Percentiles rank a stretch among this genome's conserved stretches.
Evolutionary conservation across 148 eudicot species (phyloP).

Genomic region (Silene uniflora): DNA sequence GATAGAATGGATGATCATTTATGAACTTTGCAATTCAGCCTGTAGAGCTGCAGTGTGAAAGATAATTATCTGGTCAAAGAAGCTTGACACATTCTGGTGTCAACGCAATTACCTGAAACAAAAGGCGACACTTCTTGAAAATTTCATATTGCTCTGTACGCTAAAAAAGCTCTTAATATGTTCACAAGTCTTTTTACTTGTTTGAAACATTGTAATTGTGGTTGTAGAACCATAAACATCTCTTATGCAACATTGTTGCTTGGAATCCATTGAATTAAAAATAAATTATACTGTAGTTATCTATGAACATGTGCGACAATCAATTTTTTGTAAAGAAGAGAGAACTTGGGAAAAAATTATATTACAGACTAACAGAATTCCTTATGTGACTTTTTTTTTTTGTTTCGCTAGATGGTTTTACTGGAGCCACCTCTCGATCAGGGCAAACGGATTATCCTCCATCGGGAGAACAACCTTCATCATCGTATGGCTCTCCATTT

Average conservation of each 20-base stretch:
- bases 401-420: conserved; percentile 42
- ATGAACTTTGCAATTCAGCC: not conserved
- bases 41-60: not conserved
- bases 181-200: not conserved
- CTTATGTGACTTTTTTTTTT: conserved; percentile 16
- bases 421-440: conserved; percentile 42
- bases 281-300: not conserved
- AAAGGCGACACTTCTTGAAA: not conserved
- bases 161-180: not conserved
- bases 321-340: not conserved
- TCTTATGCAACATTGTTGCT: not conserved
- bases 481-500: conserved; percentile 36
- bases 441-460: conserved; percentile 42
- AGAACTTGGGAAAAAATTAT: not conserved
- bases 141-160: not conserved
- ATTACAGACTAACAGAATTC: not conserved
- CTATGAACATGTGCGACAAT: not conserved
- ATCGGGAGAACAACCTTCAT: conserved; percentile 35
- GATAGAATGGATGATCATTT: not conserved
- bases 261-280: not conserved
- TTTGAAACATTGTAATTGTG: not conserved
- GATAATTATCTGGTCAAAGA: not conserved
- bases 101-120: no score
- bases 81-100: no score
- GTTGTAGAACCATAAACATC: not conserved